Conservation (phyloP, 192 early-diverging fungal genomes). For the Thamnidium elegans region DNA sequence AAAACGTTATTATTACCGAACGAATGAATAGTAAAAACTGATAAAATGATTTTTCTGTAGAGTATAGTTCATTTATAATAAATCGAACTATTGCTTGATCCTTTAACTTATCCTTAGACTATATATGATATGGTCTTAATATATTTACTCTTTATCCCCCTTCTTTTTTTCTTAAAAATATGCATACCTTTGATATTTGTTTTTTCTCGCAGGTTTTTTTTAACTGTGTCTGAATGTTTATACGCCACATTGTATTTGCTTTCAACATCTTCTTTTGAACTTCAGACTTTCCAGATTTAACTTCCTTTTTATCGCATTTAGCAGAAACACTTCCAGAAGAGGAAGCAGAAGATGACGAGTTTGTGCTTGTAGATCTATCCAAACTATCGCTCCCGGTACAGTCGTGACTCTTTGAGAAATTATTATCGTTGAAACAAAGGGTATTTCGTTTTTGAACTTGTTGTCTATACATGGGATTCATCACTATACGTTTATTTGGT, state of each 20-base stretch:
- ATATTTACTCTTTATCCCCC: too few relatives aligned
- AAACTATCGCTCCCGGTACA: too few relatives aligned
- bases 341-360: not conserved
- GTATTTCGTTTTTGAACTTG: too few relatives aligned
- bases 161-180: too few relatives aligned
- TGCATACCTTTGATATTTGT: not conserved
- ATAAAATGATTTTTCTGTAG: slow-evolving; percentile 31
- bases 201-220: not conserved
- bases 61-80: slow-evolving; percentile 28
- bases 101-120: not conserved
- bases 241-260: slow-evolving; percentile 1
- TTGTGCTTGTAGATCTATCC: too few relatives aligned
- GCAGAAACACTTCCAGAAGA: not conserved
- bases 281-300: not conserved
- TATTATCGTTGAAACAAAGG: too few relatives aligned
- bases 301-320: too few relatives aligned
- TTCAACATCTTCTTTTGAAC: not conserved
- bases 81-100: slow-evolving; percentile 17
- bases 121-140: too few relatives aligned
- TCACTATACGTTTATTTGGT: too few relatives aligned
- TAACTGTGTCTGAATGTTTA: not conserved
- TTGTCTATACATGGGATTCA: too few relatives aligned
- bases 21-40: slow-evolving; percentile 40
- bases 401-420: too few relatives aligned
- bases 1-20: slow-evolving; percentile 29